A percentile compares a stretch with the other conserved stretches of the same genome.
These are phyloP conservation scores for Monosiga brevicollis DNA, from an alignment of 78 protist genomes.

Conservation along the genomic window DNA sequence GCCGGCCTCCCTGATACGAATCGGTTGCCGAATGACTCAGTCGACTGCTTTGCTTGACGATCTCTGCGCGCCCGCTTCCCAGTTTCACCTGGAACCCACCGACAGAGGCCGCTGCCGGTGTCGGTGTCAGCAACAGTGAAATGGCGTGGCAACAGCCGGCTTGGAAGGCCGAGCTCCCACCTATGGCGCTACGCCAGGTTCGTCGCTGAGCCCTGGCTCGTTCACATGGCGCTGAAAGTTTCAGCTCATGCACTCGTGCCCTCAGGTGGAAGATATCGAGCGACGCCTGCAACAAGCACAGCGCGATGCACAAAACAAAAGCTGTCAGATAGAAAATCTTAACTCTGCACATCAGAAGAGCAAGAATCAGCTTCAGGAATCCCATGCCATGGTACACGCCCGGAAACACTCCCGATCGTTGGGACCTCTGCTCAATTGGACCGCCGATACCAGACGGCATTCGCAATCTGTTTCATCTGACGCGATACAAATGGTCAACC, in stretches of 20 bases:
- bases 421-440: background rate
- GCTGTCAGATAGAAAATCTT: background rate
- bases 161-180: background rate
- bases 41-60: background rate
- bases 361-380: background rate
- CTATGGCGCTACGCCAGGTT: background rate
- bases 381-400: background rate
- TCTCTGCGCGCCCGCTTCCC: background rate
- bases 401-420: background rate
- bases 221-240: background rate
- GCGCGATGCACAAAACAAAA: background rate
- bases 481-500: background rate
- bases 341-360: background rate
- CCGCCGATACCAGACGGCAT: background rate
- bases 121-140: background rate
- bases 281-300: background rate
- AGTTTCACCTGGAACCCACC: background rate
- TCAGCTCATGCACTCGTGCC: background rate
- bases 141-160: background rate
- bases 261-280: background rate
- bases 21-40: background rate
- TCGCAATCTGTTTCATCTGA: background rate
- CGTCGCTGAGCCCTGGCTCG: background rate
- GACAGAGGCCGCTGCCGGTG: background rate
- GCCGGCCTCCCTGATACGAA: background rate